Evolutionary conservation across 768 basidiomycete species (phyloP), one percentile per base, ranked within the genome.

Genomic region (Mycena maculata): DNA sequence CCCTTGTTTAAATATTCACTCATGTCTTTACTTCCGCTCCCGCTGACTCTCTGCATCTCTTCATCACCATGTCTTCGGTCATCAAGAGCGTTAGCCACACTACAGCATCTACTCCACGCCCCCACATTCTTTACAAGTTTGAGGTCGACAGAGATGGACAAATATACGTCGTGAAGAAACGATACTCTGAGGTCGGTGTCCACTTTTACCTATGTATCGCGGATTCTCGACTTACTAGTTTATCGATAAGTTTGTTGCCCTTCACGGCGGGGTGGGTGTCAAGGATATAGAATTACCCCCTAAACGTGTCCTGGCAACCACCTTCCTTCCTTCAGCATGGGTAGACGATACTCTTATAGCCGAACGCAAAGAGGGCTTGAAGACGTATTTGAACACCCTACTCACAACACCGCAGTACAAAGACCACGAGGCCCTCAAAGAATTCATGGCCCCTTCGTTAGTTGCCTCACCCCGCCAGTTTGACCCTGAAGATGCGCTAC

Each of bases 311-410:
- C 74, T 87, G 8, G 74, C 76, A n/a, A 86, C 83, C 11, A 80
- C 79, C 1, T 84, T 87, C 70, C 60, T 86, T 22, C 86, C 86
- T 0, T 83, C 82, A 2, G 84, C 84, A 3, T 87, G 87, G 86
- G 77, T 84, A 18, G 84, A 87, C 70, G 85, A 88, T 66, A 63
- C 78, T 13, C 82, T 87, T 39, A 86, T 88, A 57, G 73, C 80
- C 1, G 85, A 86, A 71, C 83, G 87, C 67, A 88, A 86, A 74
- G 74, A 75, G 8, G 86, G 85, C 5, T 73, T 87, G 3, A 75
- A 79, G 18, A 72, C 77, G 16, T 87, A 87, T 66, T 75, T 87
- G 33, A 74, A 75, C 36, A 75, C 76, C 53, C 74, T 87, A 31
- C 67, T 85, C 16, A 71, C 74, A 8, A 79, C 76, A n/a, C 72